Conservation (phyloP, 1,284 basidiomycete genomes). For the Exobasidium cylindrosporum region DNA sequence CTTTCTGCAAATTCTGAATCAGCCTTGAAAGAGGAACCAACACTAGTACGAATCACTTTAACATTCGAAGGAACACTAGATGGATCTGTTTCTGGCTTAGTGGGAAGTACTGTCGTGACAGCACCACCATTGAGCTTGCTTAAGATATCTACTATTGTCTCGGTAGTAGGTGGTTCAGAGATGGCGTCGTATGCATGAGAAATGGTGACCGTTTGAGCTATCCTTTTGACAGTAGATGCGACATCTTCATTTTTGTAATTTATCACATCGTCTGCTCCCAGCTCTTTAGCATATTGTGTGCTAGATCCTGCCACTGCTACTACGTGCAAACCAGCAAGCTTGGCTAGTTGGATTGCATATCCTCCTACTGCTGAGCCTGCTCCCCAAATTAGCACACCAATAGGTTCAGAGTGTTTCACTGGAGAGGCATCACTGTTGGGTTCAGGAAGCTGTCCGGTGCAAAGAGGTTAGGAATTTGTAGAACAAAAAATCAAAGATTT, state of each 20-base stretch:
- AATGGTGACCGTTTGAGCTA: slow-evolving; percentile 25
- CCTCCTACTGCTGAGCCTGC: slow-evolving; percentile 53
- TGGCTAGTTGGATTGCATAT: slow-evolving; percentile 55
- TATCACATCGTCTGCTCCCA: neutral
- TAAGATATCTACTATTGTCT: neutral
- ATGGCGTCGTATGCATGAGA: slow-evolving; percentile 45
- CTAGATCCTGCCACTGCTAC: slow-evolving; percentile 39
- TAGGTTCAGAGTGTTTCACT: slow-evolving; percentile 15
- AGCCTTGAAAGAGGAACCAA: slow-evolving; percentile 8
- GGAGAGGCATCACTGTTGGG: slow-evolving; percentile 16
- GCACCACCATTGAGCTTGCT: neutral
- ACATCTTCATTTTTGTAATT: slow-evolving; percentile 26
- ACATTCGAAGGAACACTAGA: neutral
- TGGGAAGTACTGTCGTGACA: slow-evolving; percentile 27
- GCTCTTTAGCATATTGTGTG: neutral
- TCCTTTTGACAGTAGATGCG: slow-evolving; percentile 19
- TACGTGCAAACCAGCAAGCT: slow-evolving; percentile 43
- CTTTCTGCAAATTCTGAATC: slow-evolving; percentile 30
- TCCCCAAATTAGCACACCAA: slow-evolving; percentile 51
- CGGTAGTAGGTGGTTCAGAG: slow-evolving; percentile 21
- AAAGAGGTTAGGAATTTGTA: no score
- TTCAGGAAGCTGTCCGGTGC: slow-evolving; percentile 29
- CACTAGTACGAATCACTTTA: neutral
- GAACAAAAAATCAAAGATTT: neutral
- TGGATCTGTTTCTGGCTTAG: slow-evolving; percentile 23